A percentile compares a stretch with the other conserved stretches of the same genome.
These are phyloP conservation scores for Pelargonium cotyledonis DNA, from an alignment of 441 rosid species.

Conservation along the genomic window DNA sequence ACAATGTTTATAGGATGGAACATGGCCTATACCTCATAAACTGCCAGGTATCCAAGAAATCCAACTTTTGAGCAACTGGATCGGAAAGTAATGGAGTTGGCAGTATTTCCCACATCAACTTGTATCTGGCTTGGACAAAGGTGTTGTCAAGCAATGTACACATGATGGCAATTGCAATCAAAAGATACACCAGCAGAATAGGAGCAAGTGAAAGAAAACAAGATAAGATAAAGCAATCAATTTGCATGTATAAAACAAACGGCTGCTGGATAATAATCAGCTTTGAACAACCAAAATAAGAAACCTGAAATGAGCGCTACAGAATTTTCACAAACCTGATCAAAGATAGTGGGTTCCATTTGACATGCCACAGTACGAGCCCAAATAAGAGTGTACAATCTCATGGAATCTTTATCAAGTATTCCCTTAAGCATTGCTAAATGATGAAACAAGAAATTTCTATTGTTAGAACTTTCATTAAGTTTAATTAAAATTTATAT, in stretches of 20 bases:
- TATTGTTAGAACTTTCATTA: slow-evolving; percentile 9
- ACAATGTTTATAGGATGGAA: slow-evolving; percentile 10
- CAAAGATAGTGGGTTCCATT: slow-evolving; percentile 71
- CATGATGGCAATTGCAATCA: slow-evolving; percentile 5
- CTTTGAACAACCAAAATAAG: background rate
- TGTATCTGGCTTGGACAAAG: slow-evolving; percentile 48
- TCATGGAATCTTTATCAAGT: slow-evolving; percentile 87
- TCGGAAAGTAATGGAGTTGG: slow-evolving; percentile 55
- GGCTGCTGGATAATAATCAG: background rate
- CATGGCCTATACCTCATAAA: slow-evolving; percentile 52
- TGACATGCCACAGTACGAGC: slow-evolving; percentile 87
- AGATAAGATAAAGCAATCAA: background rate
- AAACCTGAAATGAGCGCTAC: background rate
- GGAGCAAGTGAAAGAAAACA: slow-evolving; percentile 3
- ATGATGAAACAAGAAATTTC: slow-evolving; percentile 23
- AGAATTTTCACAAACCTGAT: slow-evolving; percentile 48
- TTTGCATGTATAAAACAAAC: background rate
- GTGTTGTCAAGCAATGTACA: slow-evolving; percentile 13
- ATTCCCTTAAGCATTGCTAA: slow-evolving; percentile 59
- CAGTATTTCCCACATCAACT: slow-evolving; percentile 58
- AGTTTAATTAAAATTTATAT: background rate
- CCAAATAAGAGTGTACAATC: slow-evolving; percentile 90
- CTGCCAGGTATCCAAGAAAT: slow-evolving; percentile 82
- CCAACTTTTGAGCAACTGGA: slow-evolving; percentile 62
- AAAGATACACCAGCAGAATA: background rate